These are phyloP conservation scores for Powellomyces hirtus DNA, from an alignment of 192 early-diverging fungal genomes.

Conservation along the genomic window DNA sequence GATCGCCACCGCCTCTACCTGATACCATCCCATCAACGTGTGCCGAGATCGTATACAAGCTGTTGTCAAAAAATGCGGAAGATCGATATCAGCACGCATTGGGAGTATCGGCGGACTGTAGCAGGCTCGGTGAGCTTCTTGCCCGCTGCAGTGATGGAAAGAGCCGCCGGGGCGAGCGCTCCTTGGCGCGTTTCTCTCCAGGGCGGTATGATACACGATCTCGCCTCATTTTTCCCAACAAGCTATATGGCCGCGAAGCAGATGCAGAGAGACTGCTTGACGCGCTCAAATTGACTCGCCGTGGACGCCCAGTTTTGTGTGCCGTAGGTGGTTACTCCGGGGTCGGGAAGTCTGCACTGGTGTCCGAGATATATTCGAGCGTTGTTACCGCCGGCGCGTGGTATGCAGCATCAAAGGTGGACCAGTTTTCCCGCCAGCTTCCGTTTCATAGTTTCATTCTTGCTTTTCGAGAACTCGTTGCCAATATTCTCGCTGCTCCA, in stretches of 20 bases:
- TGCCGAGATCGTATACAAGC: constrained; percentile 25
- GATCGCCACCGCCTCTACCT: constrained; percentile 4
- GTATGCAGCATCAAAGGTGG: constrained; percentile 29
- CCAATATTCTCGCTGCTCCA: constrained; percentile 24
- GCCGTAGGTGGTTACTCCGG: constrained; percentile 29
- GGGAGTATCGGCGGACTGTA: constrained; percentile 29
- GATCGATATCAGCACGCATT: constrained; percentile 38
- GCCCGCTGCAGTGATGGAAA: background rate
- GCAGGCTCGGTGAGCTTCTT: background rate
- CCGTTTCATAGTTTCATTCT: constrained; percentile 35
- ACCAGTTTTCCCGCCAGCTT: constrained; percentile 32
- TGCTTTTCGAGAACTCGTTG: constrained; percentile 33
- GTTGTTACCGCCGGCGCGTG: constrained; percentile 26
- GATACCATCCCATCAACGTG: constrained; percentile 1
- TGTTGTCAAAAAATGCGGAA: constrained; percentile 35
- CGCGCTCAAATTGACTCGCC: constrained; percentile 8
- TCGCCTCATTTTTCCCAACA: constrained; percentile 29
- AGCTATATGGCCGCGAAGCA: constrained; percentile 30
- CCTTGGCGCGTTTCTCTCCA: constrained; percentile 14
- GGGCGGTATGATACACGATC: constrained; percentile 29
- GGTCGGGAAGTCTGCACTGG: constrained; percentile 16
- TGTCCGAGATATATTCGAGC: constrained; percentile 29
- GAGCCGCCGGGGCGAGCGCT: background rate
- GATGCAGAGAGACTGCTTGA: constrained; percentile 16
- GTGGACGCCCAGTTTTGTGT: constrained; percentile 18